These are phyloP conservation scores for Cyclotella baltica DNA, from an alignment of 108 stramenopile species.

Conservation along the genomic window DNA sequence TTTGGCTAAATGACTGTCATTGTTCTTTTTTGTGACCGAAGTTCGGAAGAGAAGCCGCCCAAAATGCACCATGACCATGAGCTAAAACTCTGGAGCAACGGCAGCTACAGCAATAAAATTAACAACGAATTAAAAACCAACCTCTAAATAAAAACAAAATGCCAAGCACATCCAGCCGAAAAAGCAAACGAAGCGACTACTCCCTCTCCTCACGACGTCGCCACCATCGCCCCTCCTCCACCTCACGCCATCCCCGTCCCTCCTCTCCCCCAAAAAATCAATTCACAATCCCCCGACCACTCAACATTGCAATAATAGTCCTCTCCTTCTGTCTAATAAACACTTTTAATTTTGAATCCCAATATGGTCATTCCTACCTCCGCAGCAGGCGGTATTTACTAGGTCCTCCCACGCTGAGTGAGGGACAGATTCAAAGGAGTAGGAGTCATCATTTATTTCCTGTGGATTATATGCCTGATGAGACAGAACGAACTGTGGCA, in stretches of 20 bases:
- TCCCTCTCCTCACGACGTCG: not conserved
- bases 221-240: conserved; percentile 1
- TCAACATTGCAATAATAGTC: not conserved
- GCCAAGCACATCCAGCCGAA: conserved; percentile 13
- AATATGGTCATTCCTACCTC: not conserved
- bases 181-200: conserved; percentile 12
- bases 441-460: not conserved
- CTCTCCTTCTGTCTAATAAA: not conserved
- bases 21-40: too few species aligned
- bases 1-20: too few species aligned
- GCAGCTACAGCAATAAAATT: too few species aligned
- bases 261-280: not conserved
- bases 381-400: not conserved
- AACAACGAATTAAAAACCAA: too few species aligned
- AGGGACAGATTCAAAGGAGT: not conserved
- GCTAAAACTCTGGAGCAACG: too few species aligned
- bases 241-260: not conserved
- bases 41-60: too few species aligned
- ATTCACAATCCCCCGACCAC: not conserved
- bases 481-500: not conserved
- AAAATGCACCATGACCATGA: too few species aligned
- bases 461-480: not conserved
- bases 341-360: not conserved
- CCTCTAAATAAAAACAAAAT: not conserved
- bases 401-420: not conserved